Conservation (phyloP, 2,329 filamentous ascomycete genomes). For the Aureobasidium namibiae region DNA sequence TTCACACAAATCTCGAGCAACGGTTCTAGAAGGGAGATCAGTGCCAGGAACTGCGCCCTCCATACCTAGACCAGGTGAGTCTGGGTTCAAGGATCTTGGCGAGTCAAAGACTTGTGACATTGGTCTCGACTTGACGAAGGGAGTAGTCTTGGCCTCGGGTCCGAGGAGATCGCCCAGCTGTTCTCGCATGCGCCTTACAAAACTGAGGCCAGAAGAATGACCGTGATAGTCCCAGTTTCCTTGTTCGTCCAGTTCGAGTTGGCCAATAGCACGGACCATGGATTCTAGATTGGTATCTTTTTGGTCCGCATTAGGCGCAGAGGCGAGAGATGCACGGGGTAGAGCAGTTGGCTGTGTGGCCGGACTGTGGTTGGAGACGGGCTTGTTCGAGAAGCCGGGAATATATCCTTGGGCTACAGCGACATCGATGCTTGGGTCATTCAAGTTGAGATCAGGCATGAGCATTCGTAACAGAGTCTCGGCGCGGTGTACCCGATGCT, state of each 20-base stretch:
- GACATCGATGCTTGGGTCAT: conserved; percentile 75
- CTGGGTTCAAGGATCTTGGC: conserved; percentile 48
- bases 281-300: conserved; percentile 70
- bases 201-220: conserved; percentile 83
- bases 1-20: conserved; percentile 49
- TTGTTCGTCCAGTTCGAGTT: conserved; percentile 82
- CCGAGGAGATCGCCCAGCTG: conserved; percentile 74
- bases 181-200: conserved; percentile 77
- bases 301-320: conserved; percentile 33
- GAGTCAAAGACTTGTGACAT: conserved; percentile 59
- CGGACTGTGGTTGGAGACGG: conserved; percentile 7
- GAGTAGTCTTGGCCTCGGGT: conserved; percentile 48
- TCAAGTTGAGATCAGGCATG: conserved; percentile 74
- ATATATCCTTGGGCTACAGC: conserved; percentile 44
- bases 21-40: conserved; percentile 59
- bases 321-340: conserved; percentile 18
- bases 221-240: conserved; percentile 95
- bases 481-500: conserved; percentile 72
- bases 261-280: conserved; percentile 90
- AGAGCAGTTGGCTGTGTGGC: not conserved
- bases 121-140: conserved; percentile 48
- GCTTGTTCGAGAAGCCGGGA: conserved; percentile 22
- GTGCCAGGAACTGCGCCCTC: conserved; percentile 43
- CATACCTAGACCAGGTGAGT: conserved; percentile 55
- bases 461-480: conserved; percentile 72